Evolutionary conservation across 116 monocot species (phyloP).

Genomic region (Posidonia oceanica): DNA sequence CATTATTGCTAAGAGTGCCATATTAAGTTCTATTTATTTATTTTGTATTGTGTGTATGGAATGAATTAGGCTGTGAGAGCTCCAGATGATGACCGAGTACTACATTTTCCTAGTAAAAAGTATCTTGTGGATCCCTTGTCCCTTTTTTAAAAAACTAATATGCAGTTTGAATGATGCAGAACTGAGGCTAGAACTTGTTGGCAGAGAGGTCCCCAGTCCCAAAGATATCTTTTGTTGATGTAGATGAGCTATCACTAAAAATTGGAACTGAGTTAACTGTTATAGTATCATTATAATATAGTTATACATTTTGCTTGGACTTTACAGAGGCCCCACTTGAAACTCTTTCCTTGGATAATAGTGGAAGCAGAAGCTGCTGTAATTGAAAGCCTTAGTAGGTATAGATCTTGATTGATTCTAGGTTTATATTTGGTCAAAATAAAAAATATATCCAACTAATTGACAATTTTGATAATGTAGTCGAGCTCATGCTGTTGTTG

Average conservation of each 20-base stretch:
- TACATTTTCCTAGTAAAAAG: neutral
- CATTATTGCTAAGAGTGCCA: too few relatives aligned
- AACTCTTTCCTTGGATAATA: too few relatives aligned
- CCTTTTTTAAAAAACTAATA: neutral
- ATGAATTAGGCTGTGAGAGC: too few relatives aligned
- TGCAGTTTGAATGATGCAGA: slow-evolving; percentile 24
- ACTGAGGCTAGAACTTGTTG: slow-evolving; percentile 44
- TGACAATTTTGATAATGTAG: slow-evolving; percentile 20
- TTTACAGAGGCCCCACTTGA: too few relatives aligned
- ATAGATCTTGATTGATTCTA: slow-evolving; percentile 3
- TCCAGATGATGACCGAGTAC: too few relatives aligned
- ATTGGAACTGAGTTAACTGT: slow-evolving; percentile 22
- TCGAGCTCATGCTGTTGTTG: slow-evolving; percentile 72
- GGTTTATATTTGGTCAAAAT: neutral
- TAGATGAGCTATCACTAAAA: slow-evolving; percentile 48
- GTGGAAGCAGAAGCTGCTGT: slow-evolving; percentile 53
- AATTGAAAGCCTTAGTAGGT: slow-evolving; percentile 83
- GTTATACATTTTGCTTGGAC: too few relatives aligned
- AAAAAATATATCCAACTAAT: neutral
- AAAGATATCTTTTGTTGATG: slow-evolving; percentile 70
- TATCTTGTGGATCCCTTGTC: neutral
- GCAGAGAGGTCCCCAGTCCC: slow-evolving; percentile 24
- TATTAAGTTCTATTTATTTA: too few relatives aligned
- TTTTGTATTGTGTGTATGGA: too few relatives aligned
- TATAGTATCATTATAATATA: too few relatives aligned